Base-by-base conservation (phyloP, 1,284 basidiomycete genomes). In the Sphaerobolus stellatus region DNA sequence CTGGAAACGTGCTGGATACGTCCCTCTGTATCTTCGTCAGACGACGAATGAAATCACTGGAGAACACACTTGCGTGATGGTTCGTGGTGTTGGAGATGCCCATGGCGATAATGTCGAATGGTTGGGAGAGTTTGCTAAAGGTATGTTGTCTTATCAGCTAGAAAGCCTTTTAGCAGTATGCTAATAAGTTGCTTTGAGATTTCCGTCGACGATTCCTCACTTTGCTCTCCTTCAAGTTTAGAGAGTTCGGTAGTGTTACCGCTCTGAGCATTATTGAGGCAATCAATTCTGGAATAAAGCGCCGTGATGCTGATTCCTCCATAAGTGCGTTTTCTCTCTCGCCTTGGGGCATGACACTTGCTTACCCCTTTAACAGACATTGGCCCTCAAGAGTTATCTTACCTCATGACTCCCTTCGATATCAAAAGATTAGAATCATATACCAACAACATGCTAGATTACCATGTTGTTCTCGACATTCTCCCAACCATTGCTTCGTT, bases 41-140 rank as follows among this genome's bases (percentile, higher is more conserved):
- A 95, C 93, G 22, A 81, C 88, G 60, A 98, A 94, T 69, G 94
- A 97, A 61, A 78, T 98, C 30, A 99, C 97, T 0, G 97, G 97
- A 48, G 97, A 99, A 71, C 92, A 98, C 68, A 92, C 93, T 0
- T 95, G 94, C 62, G 87, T 98, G 31, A 98, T 99, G 92, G 82
- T 88, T 1, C 79, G 88, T 7, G 85, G 87, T 0, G 72, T 98
- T 56, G 88, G 90, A 62, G 86, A 83, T 50, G 82, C 92, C 5
- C 67, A 74, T 1, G 79, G 80, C 5, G 68, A 70, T 29, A 81
- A 88, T 61, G 69, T 85, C 43, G 84, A 85, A 40, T 99, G 97
- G 95, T 69, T 99, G 27, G 77, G 80, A 16, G 94, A 95, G 60
- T 98, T 99, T 68, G 83, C 94, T 2, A 86, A 88, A 71, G 94